Base-by-base conservation (phyloP, 768 basidiomycete genomes). In the Pisolithus sp. region DNA sequence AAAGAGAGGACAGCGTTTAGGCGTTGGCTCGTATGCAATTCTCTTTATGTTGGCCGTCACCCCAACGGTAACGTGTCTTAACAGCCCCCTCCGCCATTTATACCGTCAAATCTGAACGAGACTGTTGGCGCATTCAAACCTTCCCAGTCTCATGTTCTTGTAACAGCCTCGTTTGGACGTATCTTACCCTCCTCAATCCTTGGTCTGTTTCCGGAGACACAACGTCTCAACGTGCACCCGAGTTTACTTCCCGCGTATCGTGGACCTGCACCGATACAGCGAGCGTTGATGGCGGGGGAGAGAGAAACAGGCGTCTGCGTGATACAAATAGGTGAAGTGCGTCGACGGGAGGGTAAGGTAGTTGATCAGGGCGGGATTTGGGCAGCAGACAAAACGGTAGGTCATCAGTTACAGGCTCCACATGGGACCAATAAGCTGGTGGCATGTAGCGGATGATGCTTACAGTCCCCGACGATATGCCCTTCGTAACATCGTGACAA, bases 221-320 rank as follows among this genome's bases (percentile, higher is more conserved):
- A 80, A 43, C 73, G 86, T 21, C 72, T 97, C 36, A 96, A 97
- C 61, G 81, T 97, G 6, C 93, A 97, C 60, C 92, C 93, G 0
- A 94, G 93, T 34, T 71, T 92, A 0, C 76, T 97, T 31, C 93
- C 93, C 0, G 73, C 76, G 24, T 93, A 89, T 65, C 82, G 93
- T n/a, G 93, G 93, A 0, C 82, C 93, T 8, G 89, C 92, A 3
- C 93, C 93, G 0, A 89, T 97, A 37, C 93, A 96, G 61, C 86
- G 83, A 59, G 77, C 85, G 0, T 73, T 97, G 38, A 68, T 89
- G 41, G 81, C 85, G 53, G 82, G 80, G 2, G 83, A 83, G 46
- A 62, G 60, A 5, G 75, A 79, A 54, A 90, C 88, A 0, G 93
- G 91, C 0, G 91, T 95, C 1, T 88, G 82, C 53, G 76, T 97